Conservation (phyloP, 164 flowering plant genomes). For the Nelumbo lutea region DNA sequence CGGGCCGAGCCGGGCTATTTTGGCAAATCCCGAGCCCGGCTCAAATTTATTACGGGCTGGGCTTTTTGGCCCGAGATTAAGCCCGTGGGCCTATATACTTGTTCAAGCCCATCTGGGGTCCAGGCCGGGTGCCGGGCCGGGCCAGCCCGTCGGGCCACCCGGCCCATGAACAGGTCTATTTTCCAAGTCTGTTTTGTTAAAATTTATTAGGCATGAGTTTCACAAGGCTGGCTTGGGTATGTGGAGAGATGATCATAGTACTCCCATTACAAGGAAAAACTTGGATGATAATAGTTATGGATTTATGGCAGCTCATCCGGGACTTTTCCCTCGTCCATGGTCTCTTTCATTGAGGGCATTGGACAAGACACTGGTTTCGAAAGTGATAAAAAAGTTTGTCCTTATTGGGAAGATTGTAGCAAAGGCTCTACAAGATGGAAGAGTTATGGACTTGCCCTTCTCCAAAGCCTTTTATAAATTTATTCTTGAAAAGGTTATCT, state of each 20-base stretch:
- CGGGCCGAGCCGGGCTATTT: no score
- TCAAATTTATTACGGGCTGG: no score
- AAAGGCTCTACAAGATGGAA: slow-evolving; percentile 85
- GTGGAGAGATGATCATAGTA: slow-evolving; percentile 74
- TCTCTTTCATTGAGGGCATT: slow-evolving; percentile 23
- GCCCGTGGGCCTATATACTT: no score
- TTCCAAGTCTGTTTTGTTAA: neutral
- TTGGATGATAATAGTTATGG: slow-evolving; percentile 19
- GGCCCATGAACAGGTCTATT: no score
- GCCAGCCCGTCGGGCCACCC: no score
- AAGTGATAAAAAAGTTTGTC: slow-evolving; percentile 59
- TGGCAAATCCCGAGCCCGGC: no score
- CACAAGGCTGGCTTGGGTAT: slow-evolving; percentile 70
- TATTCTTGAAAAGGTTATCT: slow-evolving; percentile 70
- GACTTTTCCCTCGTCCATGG: slow-evolving; percentile 97
- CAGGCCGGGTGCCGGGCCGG: no score
- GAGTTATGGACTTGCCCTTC: slow-evolving; percentile 82
- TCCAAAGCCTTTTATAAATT: slow-evolving; percentile 84
- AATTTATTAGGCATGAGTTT: slow-evolving; percentile 61
- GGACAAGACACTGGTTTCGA: slow-evolving; percentile 32
- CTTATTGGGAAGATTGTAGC: slow-evolving; percentile 86
- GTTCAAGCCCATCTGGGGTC: no score
- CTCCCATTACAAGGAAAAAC: slow-evolving; percentile 11
- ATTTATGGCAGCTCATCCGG: slow-evolving; percentile 37
- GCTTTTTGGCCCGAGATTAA: no score